phyloP scores from a whole-genome alignment of 345 rosid species.

The Acer campestre region DNA sequence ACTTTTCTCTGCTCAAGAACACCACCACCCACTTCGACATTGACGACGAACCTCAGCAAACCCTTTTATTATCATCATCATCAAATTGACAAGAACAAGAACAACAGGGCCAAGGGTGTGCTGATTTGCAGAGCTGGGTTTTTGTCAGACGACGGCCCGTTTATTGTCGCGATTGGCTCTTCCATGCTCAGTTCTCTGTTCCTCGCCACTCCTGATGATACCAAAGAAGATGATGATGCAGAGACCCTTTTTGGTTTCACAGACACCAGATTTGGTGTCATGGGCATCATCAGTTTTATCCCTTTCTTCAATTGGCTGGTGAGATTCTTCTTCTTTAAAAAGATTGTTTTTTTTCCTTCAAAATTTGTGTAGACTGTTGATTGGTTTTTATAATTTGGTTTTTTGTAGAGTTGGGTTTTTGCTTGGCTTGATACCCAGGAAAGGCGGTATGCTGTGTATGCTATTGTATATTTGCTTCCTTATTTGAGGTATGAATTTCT shows the following conservation, averaged over 20 bases:
- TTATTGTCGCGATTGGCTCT: conserved; percentile 70
- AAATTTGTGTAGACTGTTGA: background rate
- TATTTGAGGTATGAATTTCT: conserved; percentile 59
- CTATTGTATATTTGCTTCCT: conserved; percentile 81
- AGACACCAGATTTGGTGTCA: conserved; percentile 80
- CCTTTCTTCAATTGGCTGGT: conserved; percentile 99
- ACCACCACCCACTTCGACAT: conserved; percentile 14
- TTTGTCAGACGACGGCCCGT: conserved; percentile 67
- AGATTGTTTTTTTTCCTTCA: background rate
- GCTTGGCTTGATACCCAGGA: conserved; percentile 97
- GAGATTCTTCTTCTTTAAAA: background rate
- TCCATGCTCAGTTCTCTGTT: conserved; percentile 75
- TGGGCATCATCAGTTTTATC: conserved; percentile 89
- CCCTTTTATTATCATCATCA: background rate
- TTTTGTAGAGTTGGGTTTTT: conserved; percentile 84
- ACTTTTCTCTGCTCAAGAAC: conserved; percentile 18
- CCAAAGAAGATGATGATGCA: conserved; percentile 44
- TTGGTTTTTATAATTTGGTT: conserved; percentile 2
- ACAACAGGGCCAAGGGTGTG: conserved; percentile 6
- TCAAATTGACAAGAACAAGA: conserved; percentile 13
- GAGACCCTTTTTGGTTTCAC: conserved; percentile 57
- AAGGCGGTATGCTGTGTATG: conserved; percentile 72
- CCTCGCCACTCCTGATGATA: conserved; percentile 43
- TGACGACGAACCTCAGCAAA: conserved; percentile 16
- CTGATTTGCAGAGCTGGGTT: conserved; percentile 65